Conservation (phyloP, 176 grass and related monocot species). For the Aegilops sharonensis region DNA sequence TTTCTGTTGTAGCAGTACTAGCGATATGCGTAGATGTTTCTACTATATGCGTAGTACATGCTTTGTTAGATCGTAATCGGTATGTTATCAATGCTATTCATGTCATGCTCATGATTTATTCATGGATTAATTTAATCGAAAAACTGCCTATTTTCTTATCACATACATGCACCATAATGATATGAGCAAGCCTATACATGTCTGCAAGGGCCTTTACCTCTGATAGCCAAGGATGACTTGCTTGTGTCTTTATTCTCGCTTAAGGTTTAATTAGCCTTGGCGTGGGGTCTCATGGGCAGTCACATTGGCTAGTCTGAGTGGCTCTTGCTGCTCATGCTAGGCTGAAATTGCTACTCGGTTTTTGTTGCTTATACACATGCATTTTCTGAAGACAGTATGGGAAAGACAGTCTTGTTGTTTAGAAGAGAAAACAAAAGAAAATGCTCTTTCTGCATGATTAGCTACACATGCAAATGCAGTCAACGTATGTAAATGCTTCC, state of each 20-base stretch:
- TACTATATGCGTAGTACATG: too few species aligned
- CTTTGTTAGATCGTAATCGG: too few species aligned
- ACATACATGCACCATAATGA: neutral
- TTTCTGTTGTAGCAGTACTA: too few species aligned
- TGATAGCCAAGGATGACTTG: slow-evolving; percentile 59
- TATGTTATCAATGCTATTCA: too few species aligned
- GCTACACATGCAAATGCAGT: neutral
- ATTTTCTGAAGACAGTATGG: neutral
- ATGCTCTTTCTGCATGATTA: neutral
- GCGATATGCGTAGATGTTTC: too few species aligned
- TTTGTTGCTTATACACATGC: neutral
- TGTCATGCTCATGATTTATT: too few species aligned
- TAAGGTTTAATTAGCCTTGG: neutral
- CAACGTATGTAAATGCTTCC: neutral
- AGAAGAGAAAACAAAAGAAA: neutral
- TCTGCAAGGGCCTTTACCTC: slow-evolving; percentile 12
- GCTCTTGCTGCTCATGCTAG: slow-evolving; percentile 37
- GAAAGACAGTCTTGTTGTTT: neutral
- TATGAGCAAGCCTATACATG: slow-evolving; percentile 34
- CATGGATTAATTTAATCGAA: too few species aligned
- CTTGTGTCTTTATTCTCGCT: slow-evolving; percentile 4
- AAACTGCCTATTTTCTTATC: too few species aligned
- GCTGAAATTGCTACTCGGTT: slow-evolving; percentile 17
- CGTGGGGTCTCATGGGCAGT: slow-evolving; percentile 36
- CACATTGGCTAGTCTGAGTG: slow-evolving; percentile 43